Evolutionary conservation across 2,329 filamentous ascomycete genomes (phyloP).

Genomic region (Conoideocrella luteorostrata): DNA sequence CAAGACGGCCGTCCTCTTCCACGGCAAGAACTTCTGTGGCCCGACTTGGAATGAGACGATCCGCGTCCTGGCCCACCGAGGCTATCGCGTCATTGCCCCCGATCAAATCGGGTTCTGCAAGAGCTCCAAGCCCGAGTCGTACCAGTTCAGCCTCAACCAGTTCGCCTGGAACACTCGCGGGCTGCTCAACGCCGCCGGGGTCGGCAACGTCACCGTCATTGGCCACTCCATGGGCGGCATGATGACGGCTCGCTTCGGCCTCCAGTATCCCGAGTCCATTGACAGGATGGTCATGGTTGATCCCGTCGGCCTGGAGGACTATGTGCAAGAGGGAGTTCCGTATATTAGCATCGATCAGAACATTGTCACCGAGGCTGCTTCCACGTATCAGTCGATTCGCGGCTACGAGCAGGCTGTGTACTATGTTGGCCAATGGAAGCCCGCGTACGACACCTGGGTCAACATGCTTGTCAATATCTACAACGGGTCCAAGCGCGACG

Average conservation of each 20-base stretch:
- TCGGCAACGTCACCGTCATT: constrained; percentile 39
- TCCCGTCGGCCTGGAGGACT: constrained; percentile 49
- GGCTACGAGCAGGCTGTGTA: constrained; percentile 42
- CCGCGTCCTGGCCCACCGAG: constrained; percentile 30
- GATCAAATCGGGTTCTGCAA: constrained; percentile 55
- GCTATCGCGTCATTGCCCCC: constrained; percentile 46
- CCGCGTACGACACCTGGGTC: constrained; percentile 47
- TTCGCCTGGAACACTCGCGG: constrained; percentile 43
- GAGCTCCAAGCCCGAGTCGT: constrained; percentile 42
- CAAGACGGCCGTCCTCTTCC: constrained; percentile 41
- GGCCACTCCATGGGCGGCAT: constrained; percentile 52
- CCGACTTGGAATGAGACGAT: constrained; percentile 46
- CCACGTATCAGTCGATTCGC: constrained; percentile 37
- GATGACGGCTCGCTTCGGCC: constrained; percentile 43
- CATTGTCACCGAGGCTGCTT: constrained; percentile 30
- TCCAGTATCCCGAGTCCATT: constrained; percentile 41
- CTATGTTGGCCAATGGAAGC: constrained; percentile 41
- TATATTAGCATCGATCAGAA: constrained; percentile 36
- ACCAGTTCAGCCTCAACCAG: constrained; percentile 48
- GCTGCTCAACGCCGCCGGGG: constrained; percentile 36
- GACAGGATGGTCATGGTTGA: constrained; percentile 42
- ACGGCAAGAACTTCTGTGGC: constrained; percentile 52
- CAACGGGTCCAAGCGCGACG: constrained; percentile 32
- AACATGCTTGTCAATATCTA: constrained; percentile 49
- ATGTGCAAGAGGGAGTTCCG: constrained; percentile 41